These are phyloP conservation scores for Trametopsis cervina DNA, from an alignment of 768 basidiomycete genomes.

Conservation along the genomic window DNA sequence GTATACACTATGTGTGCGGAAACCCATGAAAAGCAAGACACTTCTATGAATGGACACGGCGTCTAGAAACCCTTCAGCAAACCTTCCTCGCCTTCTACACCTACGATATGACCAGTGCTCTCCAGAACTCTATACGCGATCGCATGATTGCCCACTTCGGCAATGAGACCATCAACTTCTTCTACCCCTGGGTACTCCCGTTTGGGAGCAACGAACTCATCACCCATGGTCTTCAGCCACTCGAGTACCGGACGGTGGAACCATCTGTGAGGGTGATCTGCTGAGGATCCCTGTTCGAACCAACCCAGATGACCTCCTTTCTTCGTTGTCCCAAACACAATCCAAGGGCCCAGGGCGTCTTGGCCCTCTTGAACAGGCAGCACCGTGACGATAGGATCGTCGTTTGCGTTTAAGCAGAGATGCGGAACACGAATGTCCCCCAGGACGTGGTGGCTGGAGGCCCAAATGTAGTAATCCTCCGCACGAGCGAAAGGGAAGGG, in stretches of 20 bases:
- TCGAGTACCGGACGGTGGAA: constrained; percentile 65
- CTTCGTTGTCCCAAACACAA: constrained; percentile 54
- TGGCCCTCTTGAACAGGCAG: constrained; percentile 51
- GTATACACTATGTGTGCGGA: constrained; percentile 1
- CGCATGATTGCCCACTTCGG: constrained; percentile 47
- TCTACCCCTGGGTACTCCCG: constrained; percentile 29
- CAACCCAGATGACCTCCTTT: constrained; percentile 79
- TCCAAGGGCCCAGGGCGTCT: constrained; percentile 34
- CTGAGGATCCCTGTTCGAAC: constrained; percentile 44
- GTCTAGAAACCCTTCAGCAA: constrained; percentile 53
- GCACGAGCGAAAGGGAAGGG: constrained; percentile 41
- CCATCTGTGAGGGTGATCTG: constrained; percentile 41
- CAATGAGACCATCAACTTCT: constrained; percentile 53
- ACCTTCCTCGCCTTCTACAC: constrained; percentile 46
- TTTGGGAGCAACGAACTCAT: constrained; percentile 37
- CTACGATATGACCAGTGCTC: constrained; percentile 45
- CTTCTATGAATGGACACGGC: too few species aligned
- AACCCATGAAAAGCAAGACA: too few species aligned
- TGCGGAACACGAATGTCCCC: constrained; percentile 61
- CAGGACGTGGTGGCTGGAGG: constrained; percentile 57
- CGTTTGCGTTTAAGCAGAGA: constrained; percentile 66
- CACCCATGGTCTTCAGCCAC: constrained; percentile 55
- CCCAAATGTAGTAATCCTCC: constrained; percentile 41
- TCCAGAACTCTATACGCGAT: constrained; percentile 55
- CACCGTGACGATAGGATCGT: constrained; percentile 69